phyloP scores from a whole-genome alignment of 2,329 filamentous ascomycete species.

The Cladosporium oxysporum region DNA sequence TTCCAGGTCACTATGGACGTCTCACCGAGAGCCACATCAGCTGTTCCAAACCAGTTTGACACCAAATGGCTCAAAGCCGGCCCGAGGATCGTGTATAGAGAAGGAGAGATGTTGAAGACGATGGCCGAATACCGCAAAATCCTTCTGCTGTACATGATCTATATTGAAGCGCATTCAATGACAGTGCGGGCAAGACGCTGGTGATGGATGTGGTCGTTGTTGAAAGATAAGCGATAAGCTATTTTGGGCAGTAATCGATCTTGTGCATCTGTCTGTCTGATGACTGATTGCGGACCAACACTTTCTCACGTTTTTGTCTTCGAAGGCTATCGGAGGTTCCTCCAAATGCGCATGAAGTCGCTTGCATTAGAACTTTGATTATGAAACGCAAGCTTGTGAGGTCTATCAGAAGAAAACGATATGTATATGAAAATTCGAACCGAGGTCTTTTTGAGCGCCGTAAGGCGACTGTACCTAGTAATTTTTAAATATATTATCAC shows the following conservation, averaged over 20 bases:
- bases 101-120: slow-evolving; percentile 31
- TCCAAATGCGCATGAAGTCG: neutral
- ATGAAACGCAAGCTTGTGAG: neutral
- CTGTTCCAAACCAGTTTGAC: slow-evolving; percentile 24
- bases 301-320: no score
- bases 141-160: slow-evolving; percentile 30
- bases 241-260: no score
- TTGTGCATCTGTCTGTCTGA: no score
- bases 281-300: no score
- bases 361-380: neutral
- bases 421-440: neutral
- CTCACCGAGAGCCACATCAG: slow-evolving; percentile 24
- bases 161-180: slow-evolving; percentile 33
- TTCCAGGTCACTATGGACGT: slow-evolving; percentile 26
- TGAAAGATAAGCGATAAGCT: no score
- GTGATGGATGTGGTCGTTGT: slow-evolving; percentile 29
- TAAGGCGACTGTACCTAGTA: neutral
- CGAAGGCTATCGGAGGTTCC: no score
- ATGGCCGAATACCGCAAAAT: slow-evolving; percentile 34
- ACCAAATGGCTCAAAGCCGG: slow-evolving; percentile 36
- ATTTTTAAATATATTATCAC: neutral
- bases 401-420: neutral
- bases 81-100: slow-evolving; percentile 32
- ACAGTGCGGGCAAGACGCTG: slow-evolving; percentile 32
- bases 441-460: neutral